A percentile compares a stretch with the other conserved stretches of the same genome.
phyloP scores from a whole-genome alignment of 768 basidiomycete genomes.

The Mycena maculata region DNA sequence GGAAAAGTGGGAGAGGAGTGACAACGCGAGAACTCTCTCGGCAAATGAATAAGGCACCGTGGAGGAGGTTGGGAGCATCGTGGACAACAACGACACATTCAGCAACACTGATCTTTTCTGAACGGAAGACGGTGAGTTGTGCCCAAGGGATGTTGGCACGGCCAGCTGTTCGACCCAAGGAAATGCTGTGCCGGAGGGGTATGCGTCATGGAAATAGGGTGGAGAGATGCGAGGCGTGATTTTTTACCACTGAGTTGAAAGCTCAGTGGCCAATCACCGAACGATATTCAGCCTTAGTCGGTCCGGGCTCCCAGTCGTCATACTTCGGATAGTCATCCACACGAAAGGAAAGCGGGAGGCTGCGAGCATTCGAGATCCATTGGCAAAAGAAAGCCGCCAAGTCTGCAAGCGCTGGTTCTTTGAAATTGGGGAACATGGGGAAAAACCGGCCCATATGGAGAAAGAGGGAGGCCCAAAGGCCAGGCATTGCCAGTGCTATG shows the following conservation, averaged over 20 bases:
- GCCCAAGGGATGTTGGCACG: constrained; percentile 5
- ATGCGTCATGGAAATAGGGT: too few relatives aligned
- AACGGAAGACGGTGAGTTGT: neutral
- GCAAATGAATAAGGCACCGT: neutral
- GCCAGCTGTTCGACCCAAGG: too few relatives aligned
- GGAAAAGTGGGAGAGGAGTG: neutral
- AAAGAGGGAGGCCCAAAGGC: constrained; percentile 27
- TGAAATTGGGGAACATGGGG: too few relatives aligned
- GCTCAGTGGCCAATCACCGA: too few relatives aligned
- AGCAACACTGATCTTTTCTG: constrained; percentile 10
- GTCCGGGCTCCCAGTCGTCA: neutral
- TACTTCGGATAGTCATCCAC: neutral
- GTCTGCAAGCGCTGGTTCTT: too few relatives aligned
- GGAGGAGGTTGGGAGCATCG: neutral
- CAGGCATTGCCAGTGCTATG: constrained; percentile 14
- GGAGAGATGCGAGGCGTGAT: too few relatives aligned
- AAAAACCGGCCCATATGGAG: constrained; percentile 4
- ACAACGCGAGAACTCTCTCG: neutral
- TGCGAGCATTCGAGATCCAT: constrained; percentile 9
- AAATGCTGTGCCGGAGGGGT: too few relatives aligned
- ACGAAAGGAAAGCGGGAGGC: constrained; percentile 6
- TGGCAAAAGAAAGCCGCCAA: neutral
- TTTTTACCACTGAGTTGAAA: too few relatives aligned
- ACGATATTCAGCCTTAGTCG: too few relatives aligned
- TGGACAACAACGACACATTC: constrained; percentile 13